A percentile compares a stretch with the other conserved stretches of the same genome.
phyloP scores from a whole-genome alignment of 345 rosid genomes.

The Lenwebbia sp. region DNA sequence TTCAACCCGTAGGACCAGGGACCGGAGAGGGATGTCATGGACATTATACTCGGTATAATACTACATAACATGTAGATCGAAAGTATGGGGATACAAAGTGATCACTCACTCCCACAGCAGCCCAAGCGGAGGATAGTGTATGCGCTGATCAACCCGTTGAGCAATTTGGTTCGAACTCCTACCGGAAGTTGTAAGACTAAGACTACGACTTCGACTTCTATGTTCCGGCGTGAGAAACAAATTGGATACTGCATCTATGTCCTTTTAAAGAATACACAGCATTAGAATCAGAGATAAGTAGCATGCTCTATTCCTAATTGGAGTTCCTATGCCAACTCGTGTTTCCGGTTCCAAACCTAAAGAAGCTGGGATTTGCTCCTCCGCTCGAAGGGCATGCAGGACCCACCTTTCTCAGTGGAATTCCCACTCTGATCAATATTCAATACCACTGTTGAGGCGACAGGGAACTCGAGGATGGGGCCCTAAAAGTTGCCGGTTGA shows the following conservation, averaged over 20 bases:
- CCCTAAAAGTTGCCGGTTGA: neutral
- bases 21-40: neutral
- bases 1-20: neutral
- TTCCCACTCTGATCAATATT: neutral
- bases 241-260: no score
- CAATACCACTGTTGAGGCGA: neutral
- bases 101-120: neutral
- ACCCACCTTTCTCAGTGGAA: neutral
- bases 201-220: no score
- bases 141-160: no score
- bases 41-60: neutral
- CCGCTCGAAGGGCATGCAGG: neutral
- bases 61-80: neutral
- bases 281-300: neutral
- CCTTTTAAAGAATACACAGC: no score
- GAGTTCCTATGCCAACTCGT: neutral
- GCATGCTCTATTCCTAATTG: neutral
- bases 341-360: neutral
- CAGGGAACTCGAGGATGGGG: neutral
- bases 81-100: neutral
- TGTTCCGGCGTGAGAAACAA: no score
- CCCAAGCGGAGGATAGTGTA: no score
- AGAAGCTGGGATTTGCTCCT: neutral
- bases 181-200: no score
- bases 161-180: no score